These are phyloP conservation scores for Detonula confervacea DNA, from an alignment of 352 stramenopile genomes.

Conservation along the genomic window DNA sequence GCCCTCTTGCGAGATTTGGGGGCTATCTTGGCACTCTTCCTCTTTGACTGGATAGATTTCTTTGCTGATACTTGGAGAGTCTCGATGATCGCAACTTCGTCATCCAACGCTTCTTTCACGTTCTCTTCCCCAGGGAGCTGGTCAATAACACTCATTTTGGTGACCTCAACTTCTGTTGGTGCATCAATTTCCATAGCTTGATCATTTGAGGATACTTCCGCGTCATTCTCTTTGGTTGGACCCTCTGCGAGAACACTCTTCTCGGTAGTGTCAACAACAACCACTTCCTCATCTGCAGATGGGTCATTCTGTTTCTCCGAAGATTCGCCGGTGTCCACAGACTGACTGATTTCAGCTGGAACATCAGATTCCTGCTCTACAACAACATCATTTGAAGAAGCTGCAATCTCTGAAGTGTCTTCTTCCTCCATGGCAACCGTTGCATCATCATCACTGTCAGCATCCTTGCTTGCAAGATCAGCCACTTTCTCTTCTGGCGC, in stretches of 20 bases:
- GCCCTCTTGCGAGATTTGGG: too few species aligned
- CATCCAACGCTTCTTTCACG: not conserved
- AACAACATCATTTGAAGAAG: not conserved
- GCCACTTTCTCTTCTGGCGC: not conserved
- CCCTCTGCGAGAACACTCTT: not conserved
- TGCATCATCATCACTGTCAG: constrained; percentile 24
- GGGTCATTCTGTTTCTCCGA: too few species aligned
- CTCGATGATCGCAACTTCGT: too few species aligned
- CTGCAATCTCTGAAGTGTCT: constrained; percentile 1
- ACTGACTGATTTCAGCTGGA: constrained; percentile 7
- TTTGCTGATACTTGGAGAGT: too few species aligned
- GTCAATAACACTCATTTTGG: too few species aligned
- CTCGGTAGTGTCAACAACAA: not conserved
- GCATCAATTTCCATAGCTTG: not conserved
- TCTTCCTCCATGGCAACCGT: constrained; percentile 21
- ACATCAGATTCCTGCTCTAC: not conserved
- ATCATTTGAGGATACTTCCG: not conserved
- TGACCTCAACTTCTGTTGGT: too few species aligned
- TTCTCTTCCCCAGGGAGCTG: too few species aligned
- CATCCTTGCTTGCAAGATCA: not conserved
- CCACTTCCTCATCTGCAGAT: not conserved
- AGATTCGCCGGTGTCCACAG: too few species aligned
- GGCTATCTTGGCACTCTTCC: too few species aligned
- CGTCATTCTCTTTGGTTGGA: not conserved
- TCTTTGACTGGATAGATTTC: too few species aligned